A percentile compares a stretch with the other conserved stretches of the same genome.
These are phyloP conservation scores for Fusarium compactum DNA, from an alignment of 2,329 filamentous ascomycete species.

Conservation along the genomic window DNA sequence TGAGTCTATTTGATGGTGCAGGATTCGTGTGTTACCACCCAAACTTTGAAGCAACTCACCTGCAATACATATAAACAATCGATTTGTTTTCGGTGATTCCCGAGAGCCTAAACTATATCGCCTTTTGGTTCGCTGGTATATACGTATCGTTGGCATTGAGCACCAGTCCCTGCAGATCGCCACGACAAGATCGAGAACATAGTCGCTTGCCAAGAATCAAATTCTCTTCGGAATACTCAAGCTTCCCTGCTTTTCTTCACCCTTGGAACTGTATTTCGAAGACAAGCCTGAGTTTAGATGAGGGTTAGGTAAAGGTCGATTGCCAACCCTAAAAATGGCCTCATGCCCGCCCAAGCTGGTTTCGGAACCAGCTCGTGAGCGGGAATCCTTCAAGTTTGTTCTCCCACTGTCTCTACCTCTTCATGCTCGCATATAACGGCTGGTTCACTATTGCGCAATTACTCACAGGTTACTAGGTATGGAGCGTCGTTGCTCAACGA, in stretches of 20 bases:
- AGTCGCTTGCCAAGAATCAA: not conserved
- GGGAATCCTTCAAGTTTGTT: slow-evolving; percentile 37
- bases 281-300: not conserved
- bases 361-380: slow-evolving; percentile 29
- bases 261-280: not conserved
- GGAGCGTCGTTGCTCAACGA: slow-evolving; percentile 29
- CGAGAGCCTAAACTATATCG: not conserved
- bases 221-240: not conserved
- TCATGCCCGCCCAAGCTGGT: slow-evolving; percentile 19
- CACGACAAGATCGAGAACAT: not conserved
- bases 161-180: not conserved
- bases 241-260: not conserved
- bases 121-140: not conserved
- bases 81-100: not conserved
- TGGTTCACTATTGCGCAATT: not conserved
- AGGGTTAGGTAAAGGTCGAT: not conserved
- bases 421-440: not conserved
- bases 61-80: not conserved
- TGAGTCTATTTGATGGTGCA: not conserved
- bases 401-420: not conserved
- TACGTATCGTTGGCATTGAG: not conserved
- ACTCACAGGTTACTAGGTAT: slow-evolving; percentile 20
- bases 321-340: slow-evolving; percentile 6
- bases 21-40: slow-evolving; percentile 6
- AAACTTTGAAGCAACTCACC: not conserved